These are phyloP conservation scores for Tricholoma furcatifolium DNA, from an alignment of 768 basidiomycete species.

Conservation along the genomic window DNA sequence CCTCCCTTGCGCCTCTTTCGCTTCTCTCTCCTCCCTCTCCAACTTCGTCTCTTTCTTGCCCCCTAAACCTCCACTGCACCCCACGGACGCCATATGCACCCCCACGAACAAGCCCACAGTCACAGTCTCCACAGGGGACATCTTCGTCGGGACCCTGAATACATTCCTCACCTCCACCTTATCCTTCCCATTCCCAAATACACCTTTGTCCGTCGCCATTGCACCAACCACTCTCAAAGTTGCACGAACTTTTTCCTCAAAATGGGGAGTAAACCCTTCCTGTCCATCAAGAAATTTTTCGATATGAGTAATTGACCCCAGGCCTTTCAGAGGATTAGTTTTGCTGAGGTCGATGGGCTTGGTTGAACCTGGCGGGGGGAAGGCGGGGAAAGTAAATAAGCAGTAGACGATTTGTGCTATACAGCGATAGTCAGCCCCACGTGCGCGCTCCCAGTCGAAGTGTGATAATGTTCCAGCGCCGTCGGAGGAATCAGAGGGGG, in stretches of 20 bases:
- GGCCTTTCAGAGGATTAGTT: conserved; percentile 49
- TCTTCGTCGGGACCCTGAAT: conserved; percentile 42
- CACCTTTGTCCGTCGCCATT: background rate
- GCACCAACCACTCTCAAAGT: conserved; percentile 9
- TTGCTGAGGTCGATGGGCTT: conserved; percentile 26
- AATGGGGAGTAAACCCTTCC: background rate
- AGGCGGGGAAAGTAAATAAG: conserved; percentile 42
- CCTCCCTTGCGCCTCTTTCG: conserved; percentile 3
- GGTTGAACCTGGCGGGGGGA: conserved; percentile 10
- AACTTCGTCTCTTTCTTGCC: background rate
- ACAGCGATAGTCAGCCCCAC: conserved; percentile 60
- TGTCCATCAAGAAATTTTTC: conserved; percentile 19
- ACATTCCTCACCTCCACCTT: conserved; percentile 31
- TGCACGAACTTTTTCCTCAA: background rate
- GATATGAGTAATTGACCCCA: conserved; percentile 19
- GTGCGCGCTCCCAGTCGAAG: conserved; percentile 47
- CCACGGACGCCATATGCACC: conserved; percentile 36
- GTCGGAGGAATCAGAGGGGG: conserved; percentile 45
- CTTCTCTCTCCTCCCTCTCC: background rate
- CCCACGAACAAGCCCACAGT: conserved; percentile 54
- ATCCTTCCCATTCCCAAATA: conserved; percentile 11
- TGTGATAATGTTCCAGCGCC: conserved; percentile 33
- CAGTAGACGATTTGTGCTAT: conserved; percentile 52
- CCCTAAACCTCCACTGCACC: background rate
- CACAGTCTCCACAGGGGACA: conserved; percentile 72